Evolutionary conservation across 169 alveolate species (phyloP), one percentile per base, ranked within the genome.

Genomic region (Plasmodium adleri): DNA sequence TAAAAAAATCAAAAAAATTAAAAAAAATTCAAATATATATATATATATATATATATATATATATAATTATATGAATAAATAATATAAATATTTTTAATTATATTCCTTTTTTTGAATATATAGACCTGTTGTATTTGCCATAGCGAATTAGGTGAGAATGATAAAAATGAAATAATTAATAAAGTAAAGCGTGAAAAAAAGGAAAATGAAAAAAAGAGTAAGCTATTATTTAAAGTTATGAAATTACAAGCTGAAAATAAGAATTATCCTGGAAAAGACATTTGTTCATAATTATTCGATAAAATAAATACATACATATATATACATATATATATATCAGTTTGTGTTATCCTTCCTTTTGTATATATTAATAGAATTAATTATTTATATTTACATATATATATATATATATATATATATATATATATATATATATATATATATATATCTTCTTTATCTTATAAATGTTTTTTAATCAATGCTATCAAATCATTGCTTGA

Each of bases 111-210:
- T 62, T 59, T 15, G 13, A 15, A n/a, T 39, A 39, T 72, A 59
- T 72, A 80, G 90, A 80, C 83, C 10, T 80, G 90, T 72, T 80
- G 90, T 50, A 80, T 80, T 39, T 80, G 90, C 70, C 90, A 80
- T 72, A 67, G 22, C 24, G 90, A 80, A 66, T 54, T 80, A 52
- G 28, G 80, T 28, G 90, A 80, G 58, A 72, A 50, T 2, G 83
- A 80, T 45, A 80, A 68, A 54, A 67, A 43, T 62, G 59, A 80
- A n/a, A 80, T 80, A 24, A 54, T 80, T 20, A 80, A 22, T 13
- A 80, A 22, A 50, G 90, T 72, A 49, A 80, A 62, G 39, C 54
- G 72, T 9, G 90, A 80, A 49, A 80, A 80, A 80, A 80, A 80
- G 1, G 90, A 80, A 67, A 80, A 80, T 80, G 90, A 80, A 26